These are phyloP conservation scores for Oryza longistaminata DNA, from an alignment of 176 grass and related monocot species.

Conservation along the genomic window DNA sequence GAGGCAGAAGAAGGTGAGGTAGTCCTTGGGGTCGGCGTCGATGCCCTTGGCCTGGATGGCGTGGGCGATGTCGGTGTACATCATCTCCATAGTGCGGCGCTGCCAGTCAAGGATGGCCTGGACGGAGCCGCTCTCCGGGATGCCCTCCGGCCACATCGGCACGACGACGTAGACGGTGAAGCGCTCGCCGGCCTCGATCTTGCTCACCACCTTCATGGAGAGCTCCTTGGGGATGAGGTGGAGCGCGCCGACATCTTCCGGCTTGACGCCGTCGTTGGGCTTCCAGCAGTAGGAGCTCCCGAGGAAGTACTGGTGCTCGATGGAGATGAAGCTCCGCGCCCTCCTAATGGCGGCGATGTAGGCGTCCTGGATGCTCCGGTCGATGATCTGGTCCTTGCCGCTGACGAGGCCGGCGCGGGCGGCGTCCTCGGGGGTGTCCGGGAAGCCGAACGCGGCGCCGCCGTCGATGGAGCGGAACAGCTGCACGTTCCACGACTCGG, in stretches of 20 bases:
- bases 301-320: constrained; percentile 88
- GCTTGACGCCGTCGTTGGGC: constrained; percentile 54
- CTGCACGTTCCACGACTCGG: constrained; percentile 75
- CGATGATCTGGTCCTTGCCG: constrained; percentile 80
- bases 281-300: constrained; percentile 79
- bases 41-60: constrained; percentile 75
- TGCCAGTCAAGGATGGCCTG: constrained; percentile 97
- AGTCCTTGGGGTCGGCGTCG: constrained; percentile 66
- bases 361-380: constrained; percentile 82
- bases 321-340: constrained; percentile 74
- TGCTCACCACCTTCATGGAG: constrained; percentile 78
- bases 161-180: constrained; percentile 80
- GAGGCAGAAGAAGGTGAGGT: constrained; percentile 91
- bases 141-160: constrained; percentile 97
- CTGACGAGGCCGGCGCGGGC: constrained; percentile 64
- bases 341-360: constrained; percentile 73
- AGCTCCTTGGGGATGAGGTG: constrained; percentile 94
- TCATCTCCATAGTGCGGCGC: constrained; percentile 86
- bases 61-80: constrained; percentile 82
- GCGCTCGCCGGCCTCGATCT: constrained; percentile 80
- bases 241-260: constrained; percentile 74
- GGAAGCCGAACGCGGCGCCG: constrained; percentile 78
- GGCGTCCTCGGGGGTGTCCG: constrained; percentile 62
- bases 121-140: constrained; percentile 82
- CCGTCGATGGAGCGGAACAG: constrained; percentile 87